Evolutionary conservation across 176 grass and related monocot genomes (phyloP), one percentile per base, ranked within the genome.

Genomic region (Oryza glumipatula): DNA sequence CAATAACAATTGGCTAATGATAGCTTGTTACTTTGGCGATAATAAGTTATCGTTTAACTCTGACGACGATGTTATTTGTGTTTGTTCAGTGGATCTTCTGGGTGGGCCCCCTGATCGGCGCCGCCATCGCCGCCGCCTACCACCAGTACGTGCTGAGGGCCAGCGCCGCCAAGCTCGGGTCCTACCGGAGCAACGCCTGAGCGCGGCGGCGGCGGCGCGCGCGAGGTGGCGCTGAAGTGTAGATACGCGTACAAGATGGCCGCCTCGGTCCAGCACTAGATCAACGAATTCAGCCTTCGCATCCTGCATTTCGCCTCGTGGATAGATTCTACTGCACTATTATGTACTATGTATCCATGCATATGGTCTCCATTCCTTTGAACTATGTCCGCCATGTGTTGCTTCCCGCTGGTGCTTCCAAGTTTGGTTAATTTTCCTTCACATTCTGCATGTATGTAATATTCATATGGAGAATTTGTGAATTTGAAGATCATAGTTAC

Each of bases 71-170:
- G 21, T 3, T 15, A 23, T 67, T 23, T 64, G 39, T 56, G 16
- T 23, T 12, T 70, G 16, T 76, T 43, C 91, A 96, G 91, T 96
- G 94, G 94, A 96, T 96, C 72, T 96, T 96, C 82, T 96, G 94
- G 91, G 94, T 91, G 45, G 91, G 94, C 12, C 94, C 91, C 1
- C 77, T 96, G 46, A 82, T 91, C 63, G 94, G 94, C 7, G 94
- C 94, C 52, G 94, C 91, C 77, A 89, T 93, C 33, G 94, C 94
- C 32, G 88, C 91, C 6, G 49, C 75, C 9, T 94, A 96, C 81
- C 87, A 90, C 84, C 89, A 94, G 68, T 91, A 72, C 28, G 87
- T 94, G 41, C 84, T 96, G 70, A 91, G 91, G 83, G 94, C 89
- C 65, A 92, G 89, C 15, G 82, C 89, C 38, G 3, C 79, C 36